Evolutionary conservation across 2,329 filamentous ascomycete genomes (phyloP).

Genomic region (Trichophyton benhamiae): DNA sequence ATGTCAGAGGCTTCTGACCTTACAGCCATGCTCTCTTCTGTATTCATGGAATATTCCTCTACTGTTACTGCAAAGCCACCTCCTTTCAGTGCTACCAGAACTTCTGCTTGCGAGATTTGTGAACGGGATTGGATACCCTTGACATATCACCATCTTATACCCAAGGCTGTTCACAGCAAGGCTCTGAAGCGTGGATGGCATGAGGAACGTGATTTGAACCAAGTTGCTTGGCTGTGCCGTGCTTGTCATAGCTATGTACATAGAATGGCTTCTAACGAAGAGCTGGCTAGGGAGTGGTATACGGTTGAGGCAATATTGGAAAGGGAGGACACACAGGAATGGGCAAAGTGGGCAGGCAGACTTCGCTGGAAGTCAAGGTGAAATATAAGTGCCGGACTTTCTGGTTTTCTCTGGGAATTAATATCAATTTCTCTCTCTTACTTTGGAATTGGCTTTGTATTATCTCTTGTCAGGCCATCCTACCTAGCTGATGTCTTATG

Average conservation of each 20-base stretch:
- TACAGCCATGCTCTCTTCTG: conserved; percentile 47
- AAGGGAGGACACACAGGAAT: conserved; percentile 59
- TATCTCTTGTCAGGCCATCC: background rate
- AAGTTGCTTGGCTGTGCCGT: conserved; percentile 74
- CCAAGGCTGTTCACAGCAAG: conserved; percentile 63
- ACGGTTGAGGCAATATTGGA: conserved; percentile 59
- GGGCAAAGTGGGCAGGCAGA: conserved; percentile 59
- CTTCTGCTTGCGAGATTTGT: conserved; percentile 61
- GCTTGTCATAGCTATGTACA: conserved; percentile 79
- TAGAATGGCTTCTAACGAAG: conserved; percentile 61
- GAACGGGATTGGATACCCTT: conserved; percentile 60
- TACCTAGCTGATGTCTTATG: background rate
- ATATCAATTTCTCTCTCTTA: background rate
- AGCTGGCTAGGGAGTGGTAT: conserved; percentile 59
- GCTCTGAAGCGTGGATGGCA: conserved; percentile 70
- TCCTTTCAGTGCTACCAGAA: conserved; percentile 46
- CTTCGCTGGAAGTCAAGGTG: conserved; percentile 59
- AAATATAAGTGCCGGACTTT: background rate
- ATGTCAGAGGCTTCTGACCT: conserved; percentile 38
- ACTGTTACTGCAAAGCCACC: conserved; percentile 51
- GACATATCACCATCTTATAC: conserved; percentile 78
- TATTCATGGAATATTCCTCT: conserved; percentile 52
- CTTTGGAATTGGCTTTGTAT: background rate
- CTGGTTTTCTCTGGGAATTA: no score
- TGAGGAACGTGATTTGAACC: conserved; percentile 58